These are phyloP conservation scores for Drechslerella coelobrocha DNA, from an alignment of 2,329 filamentous ascomycete species.

Conservation along the genomic window DNA sequence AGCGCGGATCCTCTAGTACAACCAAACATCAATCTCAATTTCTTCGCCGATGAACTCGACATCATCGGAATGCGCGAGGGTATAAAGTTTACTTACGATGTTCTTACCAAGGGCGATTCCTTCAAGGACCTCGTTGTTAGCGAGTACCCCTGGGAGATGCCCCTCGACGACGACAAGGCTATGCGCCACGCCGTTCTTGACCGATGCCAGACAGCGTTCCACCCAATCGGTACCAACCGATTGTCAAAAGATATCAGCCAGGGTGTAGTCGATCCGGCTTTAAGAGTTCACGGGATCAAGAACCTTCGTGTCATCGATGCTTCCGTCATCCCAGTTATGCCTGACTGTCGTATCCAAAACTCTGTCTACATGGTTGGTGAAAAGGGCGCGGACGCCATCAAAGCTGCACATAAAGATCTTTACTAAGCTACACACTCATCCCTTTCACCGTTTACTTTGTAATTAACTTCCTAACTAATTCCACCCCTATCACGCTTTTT, in stretches of 20 bases:
- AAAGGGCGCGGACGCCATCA: constrained; percentile 64
- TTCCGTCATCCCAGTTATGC: constrained; percentile 65
- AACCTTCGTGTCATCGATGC: constrained; percentile 66
- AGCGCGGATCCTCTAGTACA: constrained; percentile 58
- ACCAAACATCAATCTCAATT: constrained; percentile 61
- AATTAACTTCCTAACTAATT: no score
- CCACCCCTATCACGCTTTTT: no score
- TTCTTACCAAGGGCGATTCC: constrained; percentile 66
- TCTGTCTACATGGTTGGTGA: constrained; percentile 69
- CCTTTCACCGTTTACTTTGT: no score
- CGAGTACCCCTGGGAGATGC: constrained; percentile 70
- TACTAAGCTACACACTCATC: constrained; percentile 17
- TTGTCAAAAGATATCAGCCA: constrained; percentile 60
- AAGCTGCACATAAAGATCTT: constrained; percentile 54
- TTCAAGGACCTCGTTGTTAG: constrained; percentile 65
- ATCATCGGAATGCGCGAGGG: constrained; percentile 68
- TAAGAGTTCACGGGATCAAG: constrained; percentile 65
- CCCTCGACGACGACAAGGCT: constrained; percentile 63
- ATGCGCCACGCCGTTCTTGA: constrained; percentile 68
- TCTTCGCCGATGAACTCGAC: constrained; percentile 62
- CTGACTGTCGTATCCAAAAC: constrained; percentile 67
- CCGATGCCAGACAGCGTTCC: constrained; percentile 67
- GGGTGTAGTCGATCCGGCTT: constrained; percentile 52
- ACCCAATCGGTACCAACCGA: constrained; percentile 65
- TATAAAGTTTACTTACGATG: constrained; percentile 65